Conservation (phyloP, 1,284 basidiomycete genomes). For the Sanghuangporus baumii region DNA sequence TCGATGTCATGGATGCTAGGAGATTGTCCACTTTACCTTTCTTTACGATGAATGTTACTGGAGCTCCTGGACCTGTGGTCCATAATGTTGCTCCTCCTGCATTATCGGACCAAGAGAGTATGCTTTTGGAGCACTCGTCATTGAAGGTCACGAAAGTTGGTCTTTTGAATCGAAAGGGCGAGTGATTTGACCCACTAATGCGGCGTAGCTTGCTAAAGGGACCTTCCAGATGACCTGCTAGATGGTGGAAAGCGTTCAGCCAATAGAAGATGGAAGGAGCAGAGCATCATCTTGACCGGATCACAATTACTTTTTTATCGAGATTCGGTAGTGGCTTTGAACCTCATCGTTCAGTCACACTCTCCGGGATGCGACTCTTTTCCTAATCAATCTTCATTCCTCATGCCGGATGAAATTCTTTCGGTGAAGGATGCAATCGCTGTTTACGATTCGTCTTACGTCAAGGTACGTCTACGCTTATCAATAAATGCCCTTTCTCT, state of each 20-base stretch:
- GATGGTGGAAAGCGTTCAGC: conserved; percentile 73
- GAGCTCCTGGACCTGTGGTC: conserved; percentile 26
- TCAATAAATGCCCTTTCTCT: conserved; percentile 11
- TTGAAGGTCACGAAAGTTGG: conserved; percentile 84
- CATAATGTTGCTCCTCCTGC: conserved; percentile 18
- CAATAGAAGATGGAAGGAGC: conserved; percentile 85
- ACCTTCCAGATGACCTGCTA: conserved; percentile 55
- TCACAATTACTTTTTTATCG: conserved; percentile 93
- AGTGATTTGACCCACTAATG: conserved; percentile 7
- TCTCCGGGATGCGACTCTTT: conserved; percentile 34
- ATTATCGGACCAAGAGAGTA: conserved; percentile 24
- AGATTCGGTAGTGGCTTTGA: conserved; percentile 66
- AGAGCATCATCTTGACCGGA: conserved; percentile 82
- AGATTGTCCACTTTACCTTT: conserved; percentile 38
- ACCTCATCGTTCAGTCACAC: conserved; percentile 49
- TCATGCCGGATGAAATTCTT: conserved; percentile 85
- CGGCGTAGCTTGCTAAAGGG: neutral
- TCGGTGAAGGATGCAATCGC: conserved; percentile 78
- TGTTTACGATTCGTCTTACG: conserved; percentile 73
- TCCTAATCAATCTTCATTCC: conserved; percentile 49
- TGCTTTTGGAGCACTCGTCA: conserved; percentile 27
- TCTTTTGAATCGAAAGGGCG: conserved; percentile 71
- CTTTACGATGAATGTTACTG: conserved; percentile 42
- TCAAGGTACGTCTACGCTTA: conserved; percentile 45
- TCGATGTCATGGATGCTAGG: conserved; percentile 36